phyloP scores from a whole-genome alignment of 208 protist species.

The Acanthamoeba polyphaga region DNA sequence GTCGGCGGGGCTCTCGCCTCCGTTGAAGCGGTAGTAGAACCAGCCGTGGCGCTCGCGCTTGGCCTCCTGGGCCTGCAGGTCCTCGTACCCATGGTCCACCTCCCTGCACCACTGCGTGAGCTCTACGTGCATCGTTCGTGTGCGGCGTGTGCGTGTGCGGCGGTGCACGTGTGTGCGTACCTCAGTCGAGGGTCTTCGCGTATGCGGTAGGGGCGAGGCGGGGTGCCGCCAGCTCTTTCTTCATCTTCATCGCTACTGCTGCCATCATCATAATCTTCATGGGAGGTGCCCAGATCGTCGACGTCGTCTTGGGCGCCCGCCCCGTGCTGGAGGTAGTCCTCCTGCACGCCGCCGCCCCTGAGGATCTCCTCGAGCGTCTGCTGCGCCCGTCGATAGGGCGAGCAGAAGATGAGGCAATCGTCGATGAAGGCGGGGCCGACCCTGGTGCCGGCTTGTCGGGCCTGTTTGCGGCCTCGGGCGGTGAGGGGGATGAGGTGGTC shows the following conservation, averaged over 20 bases:
- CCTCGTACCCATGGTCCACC: conserved; percentile 50
- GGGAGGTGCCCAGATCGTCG: neutral
- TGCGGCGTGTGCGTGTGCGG: neutral
- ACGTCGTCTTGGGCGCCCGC: neutral
- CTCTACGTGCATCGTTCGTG: neutral
- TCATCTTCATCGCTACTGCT: neutral
- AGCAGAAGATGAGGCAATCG: conserved; percentile 34
- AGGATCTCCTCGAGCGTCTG: conserved; percentile 56
- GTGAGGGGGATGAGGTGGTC: conserved; percentile 46
- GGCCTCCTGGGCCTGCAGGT: conserved; percentile 57
- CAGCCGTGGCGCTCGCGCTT: conserved; percentile 45
- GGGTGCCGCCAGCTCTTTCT: neutral
- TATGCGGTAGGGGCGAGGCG: conserved; percentile 45
- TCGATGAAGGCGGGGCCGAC: conserved; percentile 30
- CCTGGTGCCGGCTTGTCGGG: neutral
- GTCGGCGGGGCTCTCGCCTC: conserved; percentile 40
- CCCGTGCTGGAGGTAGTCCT: neutral
- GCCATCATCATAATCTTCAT: neutral
- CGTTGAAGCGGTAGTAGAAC: conserved; percentile 49
- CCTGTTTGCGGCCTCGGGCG: neutral
- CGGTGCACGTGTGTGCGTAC: neutral
- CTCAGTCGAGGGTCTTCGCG: conserved; percentile 50
- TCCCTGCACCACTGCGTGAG: conserved; percentile 5
- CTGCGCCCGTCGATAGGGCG: conserved; percentile 1
- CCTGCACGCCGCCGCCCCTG: neutral